Base-by-base conservation (phyloP, 495 filamentous ascomycete genomes). In the Elaphomyces granulatus region DNA sequence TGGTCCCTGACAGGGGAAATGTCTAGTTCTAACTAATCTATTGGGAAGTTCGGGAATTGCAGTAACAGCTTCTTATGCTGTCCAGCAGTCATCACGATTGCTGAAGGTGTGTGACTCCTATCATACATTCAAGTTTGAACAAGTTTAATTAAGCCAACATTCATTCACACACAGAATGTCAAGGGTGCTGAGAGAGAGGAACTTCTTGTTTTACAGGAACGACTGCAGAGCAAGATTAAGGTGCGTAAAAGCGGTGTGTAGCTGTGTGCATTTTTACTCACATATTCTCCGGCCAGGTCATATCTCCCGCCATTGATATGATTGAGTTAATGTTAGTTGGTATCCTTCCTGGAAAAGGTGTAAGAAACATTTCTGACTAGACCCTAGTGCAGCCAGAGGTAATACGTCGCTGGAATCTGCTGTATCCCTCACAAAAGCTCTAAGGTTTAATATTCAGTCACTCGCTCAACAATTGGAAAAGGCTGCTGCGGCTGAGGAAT, bases 401-500 rank as follows among this genome's bases (percentile, higher is more conserved):
- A 95, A 99, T 52, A 85, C 86, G 0, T 83, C 87, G 38, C 69
- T 99, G 2, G 87, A 95, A 52, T 85, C 83, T 16, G 88, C 92
- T 1, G 77, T 93, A 7, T 76, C 74, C 8, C 72, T 93, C 15
- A 92, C 88, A 12, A 90, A 88, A 53, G 71, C 77, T 21, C 67
- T 99, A n/a, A 75, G 88, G 34, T 78, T 76, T 58, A 85, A 94
- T 20, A 94, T 99, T 31, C 79, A 94, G 47, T 63, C 74, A 3
- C 71, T 99, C 2, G 92, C 88, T 2, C 71, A 80, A 28, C 75
- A 84, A 33, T 60, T 96, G 8, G 75, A 75, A 38, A 68, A 67
- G 45, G 80, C 78, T 31, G 85, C 80, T 3, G 61, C 70, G 31
- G 75, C 76, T 20, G 75, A 82, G 50, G 78, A 90, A 50, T 53